Evolutionary conservation across 1,284 basidiomycete species (phyloP).

Genomic region (Cerioporus squamosus): DNA sequence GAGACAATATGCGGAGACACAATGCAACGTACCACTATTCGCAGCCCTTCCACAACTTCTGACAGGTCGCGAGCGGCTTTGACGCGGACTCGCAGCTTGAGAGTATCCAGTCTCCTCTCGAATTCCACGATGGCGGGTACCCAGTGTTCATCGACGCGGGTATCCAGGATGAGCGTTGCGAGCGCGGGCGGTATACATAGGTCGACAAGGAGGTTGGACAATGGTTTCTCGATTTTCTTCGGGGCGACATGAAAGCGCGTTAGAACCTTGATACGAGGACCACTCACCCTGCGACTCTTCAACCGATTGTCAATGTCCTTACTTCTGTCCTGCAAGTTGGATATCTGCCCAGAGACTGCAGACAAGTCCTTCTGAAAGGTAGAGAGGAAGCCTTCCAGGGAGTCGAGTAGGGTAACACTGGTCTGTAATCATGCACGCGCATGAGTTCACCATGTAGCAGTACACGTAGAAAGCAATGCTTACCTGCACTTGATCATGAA

Average conservation of each 20-base stretch:
- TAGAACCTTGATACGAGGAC: background rate
- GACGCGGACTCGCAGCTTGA: constrained; percentile 76
- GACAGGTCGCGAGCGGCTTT: constrained; percentile 85
- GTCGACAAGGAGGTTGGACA: constrained; percentile 81
- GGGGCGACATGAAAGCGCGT: background rate
- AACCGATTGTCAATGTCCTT: constrained; percentile 88
- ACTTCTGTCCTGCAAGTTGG: constrained; percentile 88
- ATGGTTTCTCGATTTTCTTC: constrained; percentile 87
- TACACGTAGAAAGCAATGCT: background rate
- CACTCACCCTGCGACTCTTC: constrained; percentile 77
- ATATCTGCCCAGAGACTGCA: constrained; percentile 94
- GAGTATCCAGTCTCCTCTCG: constrained; percentile 73
- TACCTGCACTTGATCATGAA: constrained; percentile 82
- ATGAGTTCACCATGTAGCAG: constrained; percentile 2
- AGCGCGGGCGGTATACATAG: constrained; percentile 85
- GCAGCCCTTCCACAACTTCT: constrained; percentile 83
- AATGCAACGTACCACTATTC: constrained; percentile 70
- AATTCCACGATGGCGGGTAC: constrained; percentile 79
- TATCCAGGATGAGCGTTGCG: constrained; percentile 83
- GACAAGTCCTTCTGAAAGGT: constrained; percentile 95
- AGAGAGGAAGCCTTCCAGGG: constrained; percentile 88
- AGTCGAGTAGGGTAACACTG: constrained; percentile 79
- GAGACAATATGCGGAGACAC: background rate
- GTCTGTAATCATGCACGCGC: constrained; percentile 48
- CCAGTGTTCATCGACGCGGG: constrained; percentile 85